Evolutionary conservation across 257 asterid genomes (phyloP).

Genomic region (Ligustrum vulgare): DNA sequence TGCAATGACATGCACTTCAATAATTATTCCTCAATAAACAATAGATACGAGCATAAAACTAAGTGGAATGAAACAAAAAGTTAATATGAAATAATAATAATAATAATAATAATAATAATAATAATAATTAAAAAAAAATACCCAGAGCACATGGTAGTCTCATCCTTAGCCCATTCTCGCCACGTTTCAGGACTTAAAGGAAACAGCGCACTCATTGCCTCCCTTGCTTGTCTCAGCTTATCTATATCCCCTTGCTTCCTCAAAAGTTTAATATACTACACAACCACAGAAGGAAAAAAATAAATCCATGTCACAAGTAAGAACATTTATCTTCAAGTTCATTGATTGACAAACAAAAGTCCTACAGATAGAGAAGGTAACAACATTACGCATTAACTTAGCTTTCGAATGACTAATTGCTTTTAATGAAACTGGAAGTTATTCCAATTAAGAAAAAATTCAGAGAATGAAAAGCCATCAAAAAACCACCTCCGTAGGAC

Average conservation of each 20-base stretch:
- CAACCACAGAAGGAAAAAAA: constrained; percentile 20
- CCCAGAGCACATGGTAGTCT: constrained; percentile 63
- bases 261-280: constrained; percentile 66
- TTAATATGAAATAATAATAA: not conserved
- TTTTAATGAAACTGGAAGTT: not conserved
- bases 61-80: constrained; percentile 9
- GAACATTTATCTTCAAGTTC: not conserved
- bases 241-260: constrained; percentile 88
- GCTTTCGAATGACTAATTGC: not conserved
- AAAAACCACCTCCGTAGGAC: not conserved
- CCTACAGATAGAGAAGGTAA: not conserved
- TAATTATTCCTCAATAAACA: constrained; percentile 1
- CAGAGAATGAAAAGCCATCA: not conserved
- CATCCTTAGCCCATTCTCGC: constrained; percentile 96
- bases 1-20: not conserved
- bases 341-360: constrained; percentile 1
- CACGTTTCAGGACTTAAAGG: constrained; percentile 86
- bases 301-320: constrained; percentile 4
- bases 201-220: constrained; percentile 76
- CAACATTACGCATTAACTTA: not conserved
- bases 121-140: constrained; percentile 14
- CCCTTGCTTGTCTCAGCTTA: constrained; percentile 87
- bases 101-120: no score
- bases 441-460: not conserved
- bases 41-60: not conserved